Evolutionary conservation across 805 yeast species (phyloP), one percentile per base, ranked within the genome.

Genomic region (Candida rishiriensis): DNA sequence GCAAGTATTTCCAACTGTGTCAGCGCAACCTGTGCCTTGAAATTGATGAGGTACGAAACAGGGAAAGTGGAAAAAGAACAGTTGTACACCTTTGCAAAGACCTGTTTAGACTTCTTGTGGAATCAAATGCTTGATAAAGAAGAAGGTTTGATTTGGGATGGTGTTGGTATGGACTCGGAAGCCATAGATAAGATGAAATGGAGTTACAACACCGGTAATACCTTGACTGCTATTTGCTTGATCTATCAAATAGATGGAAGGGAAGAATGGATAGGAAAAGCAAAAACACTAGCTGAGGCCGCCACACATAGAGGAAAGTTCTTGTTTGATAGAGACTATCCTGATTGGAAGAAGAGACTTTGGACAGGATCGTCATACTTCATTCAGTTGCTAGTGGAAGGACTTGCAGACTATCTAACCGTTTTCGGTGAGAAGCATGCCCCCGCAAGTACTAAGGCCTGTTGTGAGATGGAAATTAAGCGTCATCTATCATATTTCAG

Each of bases 161-260:
- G 89, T 34, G 66, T 78, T 37, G 78, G 72, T 47, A 73, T 67
- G 38, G 71, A 71, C 36, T 62, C 65, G 6, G 67, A 67, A 35
- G 56, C 64, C 21, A 66, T 70, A 10, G 76, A 79, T 52, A 69
- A 68, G 15, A 70, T 71, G 54, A 81, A 83, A 63, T 79, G 81
- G 76, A 73, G 86, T 6, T 83, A 83, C 60, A 83, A 83, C 63
- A 73, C 78, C 10, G 89, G 89, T 17, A 74, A 83, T 10, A 78
- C 88, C 0, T 54, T 83, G 30, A 73, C 82, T 10, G 78, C 82
- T 1, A 70, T 77, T 9, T 62, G 76, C 13, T 61, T 70, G 52
- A 60, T 82, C 53, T 81, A 72, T 51, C 66, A 66, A 40, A 64
- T 65, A 47, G 83, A 85, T 36, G 60, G 68, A 15, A 76, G 80